A percentile compares a stretch with the other conserved stretches of the same genome.
These are phyloP conservation scores for Bolboschoenoplectus hybrid DNA, from an alignment of 202 grass and related monocot genomes.

Conservation along the genomic window DNA sequence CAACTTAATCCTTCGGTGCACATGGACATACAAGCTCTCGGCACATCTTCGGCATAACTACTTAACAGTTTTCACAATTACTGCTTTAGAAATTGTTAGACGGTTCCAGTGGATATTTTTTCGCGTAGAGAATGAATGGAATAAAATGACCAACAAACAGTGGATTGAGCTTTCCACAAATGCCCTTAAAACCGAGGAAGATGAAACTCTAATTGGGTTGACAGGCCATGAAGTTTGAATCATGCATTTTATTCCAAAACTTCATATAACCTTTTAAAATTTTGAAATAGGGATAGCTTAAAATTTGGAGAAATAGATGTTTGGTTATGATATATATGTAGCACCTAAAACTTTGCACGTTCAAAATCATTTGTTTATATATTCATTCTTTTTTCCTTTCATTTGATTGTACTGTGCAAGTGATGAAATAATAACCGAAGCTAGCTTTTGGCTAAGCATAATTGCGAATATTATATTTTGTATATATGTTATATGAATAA, in stretches of 20 bases:
- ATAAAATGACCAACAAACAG: conserved; percentile 81
- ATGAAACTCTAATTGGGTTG: conserved; percentile 65
- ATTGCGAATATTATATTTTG: not conserved
- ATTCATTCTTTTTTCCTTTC: conserved; percentile 12
- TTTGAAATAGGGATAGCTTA: conserved; percentile 19
- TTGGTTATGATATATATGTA: conserved; percentile 10
- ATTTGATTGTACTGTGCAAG: not conserved
- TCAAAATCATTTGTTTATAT: conserved; percentile 21
- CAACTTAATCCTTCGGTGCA: conserved; percentile 89
- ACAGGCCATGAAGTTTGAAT: conserved; percentile 62
- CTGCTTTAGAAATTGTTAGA: conserved; percentile 75
- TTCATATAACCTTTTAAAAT: conserved; percentile 14
- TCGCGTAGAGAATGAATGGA: conserved; percentile 97
- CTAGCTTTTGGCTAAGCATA: not conserved
- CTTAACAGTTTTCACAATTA: conserved; percentile 76
- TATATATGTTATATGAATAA: not conserved
- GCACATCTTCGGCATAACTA: conserved; percentile 95
- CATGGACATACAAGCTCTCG: conserved; percentile 97
- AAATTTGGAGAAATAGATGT: not conserved
- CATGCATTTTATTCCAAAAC: not conserved
- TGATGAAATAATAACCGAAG: not conserved
- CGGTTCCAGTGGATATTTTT: conserved; percentile 98
- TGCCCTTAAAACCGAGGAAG: conserved; percentile 48
- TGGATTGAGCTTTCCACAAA: conserved; percentile 68
- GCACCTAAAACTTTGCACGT: conserved; percentile 6